These are phyloP conservation scores for Trichoderma simmonsii DNA, from an alignment of 2,329 filamentous ascomycete genomes.

Conservation along the genomic window DNA sequence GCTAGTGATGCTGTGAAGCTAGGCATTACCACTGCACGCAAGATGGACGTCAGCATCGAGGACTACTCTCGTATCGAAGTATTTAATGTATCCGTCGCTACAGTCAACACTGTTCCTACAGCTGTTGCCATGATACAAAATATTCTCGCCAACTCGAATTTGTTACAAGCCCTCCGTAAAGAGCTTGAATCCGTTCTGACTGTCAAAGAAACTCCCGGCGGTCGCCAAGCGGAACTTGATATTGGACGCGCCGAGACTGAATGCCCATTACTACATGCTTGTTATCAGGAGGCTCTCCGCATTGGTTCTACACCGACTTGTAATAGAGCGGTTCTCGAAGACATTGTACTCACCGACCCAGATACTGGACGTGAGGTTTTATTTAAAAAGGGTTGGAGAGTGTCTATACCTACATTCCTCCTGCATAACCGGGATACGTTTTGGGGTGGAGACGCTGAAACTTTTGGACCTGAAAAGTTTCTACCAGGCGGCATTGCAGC, in stretches of 20 bases:
- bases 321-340: slow-evolving; percentile 8
- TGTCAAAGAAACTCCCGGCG: not conserved
- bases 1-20: not conserved
- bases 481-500: not conserved
- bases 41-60: not conserved
- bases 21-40: not conserved
- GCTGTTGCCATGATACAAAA: not conserved
- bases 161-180: not conserved
- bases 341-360: not conserved
- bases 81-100: not conserved
- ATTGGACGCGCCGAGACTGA: not conserved
- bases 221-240: not conserved
- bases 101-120: not conserved
- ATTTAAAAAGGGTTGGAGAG: not conserved
- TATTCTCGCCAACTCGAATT: not conserved
- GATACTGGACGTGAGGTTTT: not conserved
- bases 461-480: not conserved
- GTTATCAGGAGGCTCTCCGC: slow-evolving; percentile 4
- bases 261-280: not conserved
- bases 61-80: slow-evolving; percentile 1
- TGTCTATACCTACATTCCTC: slow-evolving; percentile 1
- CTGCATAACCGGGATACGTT: not conserved
- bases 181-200: not conserved
- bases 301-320: not conserved
- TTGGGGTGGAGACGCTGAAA: not conserved